A percentile compares a stretch with the other conserved stretches of the same genome.
Evolutionary conservation across 2,329 filamentous ascomycete species (phyloP).

Genomic region (Pleoardoris graminearum): DNA sequence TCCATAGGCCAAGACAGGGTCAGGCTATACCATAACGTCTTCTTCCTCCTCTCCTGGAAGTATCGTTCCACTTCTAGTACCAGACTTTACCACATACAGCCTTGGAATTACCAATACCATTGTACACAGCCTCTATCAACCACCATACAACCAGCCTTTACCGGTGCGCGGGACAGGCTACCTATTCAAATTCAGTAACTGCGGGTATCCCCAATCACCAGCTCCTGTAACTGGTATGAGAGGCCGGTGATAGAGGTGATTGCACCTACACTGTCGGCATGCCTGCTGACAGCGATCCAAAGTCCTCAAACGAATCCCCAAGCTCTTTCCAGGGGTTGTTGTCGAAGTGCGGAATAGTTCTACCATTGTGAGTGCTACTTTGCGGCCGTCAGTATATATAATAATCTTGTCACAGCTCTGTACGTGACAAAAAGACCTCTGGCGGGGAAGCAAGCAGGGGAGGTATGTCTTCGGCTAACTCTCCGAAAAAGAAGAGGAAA

Average conservation of each 20-base stretch:
- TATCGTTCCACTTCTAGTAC: background rate
- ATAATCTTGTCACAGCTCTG: slow-evolving; percentile 25
- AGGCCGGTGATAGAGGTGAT: slow-evolving; percentile 24
- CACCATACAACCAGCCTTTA: slow-evolving; percentile 13
- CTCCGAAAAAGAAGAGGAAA: slow-evolving; percentile 39
- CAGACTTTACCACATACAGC: slow-evolving; percentile 10
- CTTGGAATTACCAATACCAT: slow-evolving; percentile 6
- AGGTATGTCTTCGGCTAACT: slow-evolving; percentile 37
- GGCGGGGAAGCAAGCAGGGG: slow-evolving; percentile 26
- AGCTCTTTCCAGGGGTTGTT: slow-evolving; percentile 27
- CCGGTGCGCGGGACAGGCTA: slow-evolving; percentile 16
- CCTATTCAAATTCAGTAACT: slow-evolving; percentile 12
- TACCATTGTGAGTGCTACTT: slow-evolving; percentile 32
- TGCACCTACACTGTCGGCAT: slow-evolving; percentile 30
- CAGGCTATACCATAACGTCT: slow-evolving; percentile 22
- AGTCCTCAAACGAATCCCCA: slow-evolving; percentile 31
- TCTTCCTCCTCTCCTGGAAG: slow-evolving; percentile 26
- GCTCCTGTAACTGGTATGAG: slow-evolving; percentile 23
- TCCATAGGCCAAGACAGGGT: slow-evolving; percentile 29
- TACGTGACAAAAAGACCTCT: slow-evolving; percentile 35
- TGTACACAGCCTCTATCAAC: slow-evolving; percentile 19
- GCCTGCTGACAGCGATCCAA: slow-evolving; percentile 33
- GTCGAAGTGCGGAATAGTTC: slow-evolving; percentile 25
- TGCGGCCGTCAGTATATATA: background rate
- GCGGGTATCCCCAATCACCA: slow-evolving; percentile 10